These are phyloP conservation scores for Fraxinus sp. DNA, from an alignment of 305 asterid species.

Conservation along the genomic window DNA sequence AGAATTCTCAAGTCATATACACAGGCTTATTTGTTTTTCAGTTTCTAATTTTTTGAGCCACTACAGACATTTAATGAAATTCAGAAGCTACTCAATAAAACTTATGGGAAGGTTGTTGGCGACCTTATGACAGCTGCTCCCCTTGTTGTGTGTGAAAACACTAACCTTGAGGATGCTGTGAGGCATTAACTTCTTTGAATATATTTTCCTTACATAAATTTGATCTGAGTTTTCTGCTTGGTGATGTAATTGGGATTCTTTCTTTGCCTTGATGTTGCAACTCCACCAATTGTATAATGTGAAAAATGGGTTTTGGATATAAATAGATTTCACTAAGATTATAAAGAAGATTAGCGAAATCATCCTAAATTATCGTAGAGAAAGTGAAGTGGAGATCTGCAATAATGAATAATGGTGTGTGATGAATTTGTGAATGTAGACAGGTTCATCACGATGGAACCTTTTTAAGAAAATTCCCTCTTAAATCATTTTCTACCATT, in stretches of 20 bases:
- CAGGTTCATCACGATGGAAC: neutral
- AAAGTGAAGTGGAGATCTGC: neutral
- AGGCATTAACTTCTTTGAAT: conserved; percentile 42
- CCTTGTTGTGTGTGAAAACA: conserved; percentile 69
- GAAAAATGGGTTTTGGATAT: neutral
- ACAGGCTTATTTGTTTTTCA: conserved; percentile 7
- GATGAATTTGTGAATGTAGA: neutral
- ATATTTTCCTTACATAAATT: neutral
- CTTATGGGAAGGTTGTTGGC: conserved; percentile 81
- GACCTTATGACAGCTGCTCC: conserved; percentile 85
- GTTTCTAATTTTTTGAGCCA: conserved; percentile 20
- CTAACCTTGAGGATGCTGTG: conserved; percentile 92
- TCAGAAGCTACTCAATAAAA: conserved; percentile 79
- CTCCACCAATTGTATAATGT: neutral
- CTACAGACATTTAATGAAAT: conserved; percentile 82
- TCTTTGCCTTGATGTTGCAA: neutral
- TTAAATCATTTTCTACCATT: neutral
- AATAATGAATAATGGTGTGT: neutral
- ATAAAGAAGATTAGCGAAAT: neutral
- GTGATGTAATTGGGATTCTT: neutral
- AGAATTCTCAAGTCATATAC: neutral
- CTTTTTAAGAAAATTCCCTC: neutral
- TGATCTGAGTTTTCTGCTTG: neutral
- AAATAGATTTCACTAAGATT: neutral
- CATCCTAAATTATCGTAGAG: neutral